Conservation (phyloP, 345 rosid species). For the Linum trigynum region DNA sequence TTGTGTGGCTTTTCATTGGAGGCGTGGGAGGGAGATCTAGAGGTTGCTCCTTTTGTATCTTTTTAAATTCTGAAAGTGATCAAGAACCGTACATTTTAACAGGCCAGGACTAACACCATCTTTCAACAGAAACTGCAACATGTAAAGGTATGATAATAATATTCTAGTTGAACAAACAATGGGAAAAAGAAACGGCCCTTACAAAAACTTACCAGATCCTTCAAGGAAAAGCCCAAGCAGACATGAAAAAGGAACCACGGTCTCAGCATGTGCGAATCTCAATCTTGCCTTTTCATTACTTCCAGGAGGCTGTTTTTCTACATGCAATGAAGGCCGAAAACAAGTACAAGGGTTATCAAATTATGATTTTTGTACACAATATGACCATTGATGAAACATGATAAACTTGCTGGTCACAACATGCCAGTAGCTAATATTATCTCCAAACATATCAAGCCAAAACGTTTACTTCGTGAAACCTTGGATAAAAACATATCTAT, state of each 20-base stretch:
- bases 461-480: background rate
- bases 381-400: background rate
- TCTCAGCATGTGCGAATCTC: constrained; percentile 96
- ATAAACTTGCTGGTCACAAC: too few relatives aligned
- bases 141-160: background rate
- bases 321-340: constrained; percentile 10
- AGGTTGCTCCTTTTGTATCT: constrained; percentile 64
- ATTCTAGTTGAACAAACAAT: background rate
- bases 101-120: background rate
- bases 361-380: background rate
- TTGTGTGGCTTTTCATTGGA: constrained; percentile 68
- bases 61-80: constrained; percentile 49
- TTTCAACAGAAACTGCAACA: background rate
- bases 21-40: constrained; percentile 77
- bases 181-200: background rate
- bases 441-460: background rate
- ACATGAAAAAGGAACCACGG: constrained; percentile 89
- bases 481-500: too few relatives aligned
- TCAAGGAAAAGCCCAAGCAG: constrained; percentile 93
- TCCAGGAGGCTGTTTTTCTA: constrained; percentile 68
- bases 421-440: background rate
- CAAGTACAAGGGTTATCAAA: too few relatives aligned
- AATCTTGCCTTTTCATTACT: constrained; percentile 86
- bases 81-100: background rate
- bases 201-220: constrained; percentile 51